These are phyloP conservation scores for Fusarium fracticaudum DNA, from an alignment of 2,329 filamentous ascomycete species.

Conservation along the genomic window DNA sequence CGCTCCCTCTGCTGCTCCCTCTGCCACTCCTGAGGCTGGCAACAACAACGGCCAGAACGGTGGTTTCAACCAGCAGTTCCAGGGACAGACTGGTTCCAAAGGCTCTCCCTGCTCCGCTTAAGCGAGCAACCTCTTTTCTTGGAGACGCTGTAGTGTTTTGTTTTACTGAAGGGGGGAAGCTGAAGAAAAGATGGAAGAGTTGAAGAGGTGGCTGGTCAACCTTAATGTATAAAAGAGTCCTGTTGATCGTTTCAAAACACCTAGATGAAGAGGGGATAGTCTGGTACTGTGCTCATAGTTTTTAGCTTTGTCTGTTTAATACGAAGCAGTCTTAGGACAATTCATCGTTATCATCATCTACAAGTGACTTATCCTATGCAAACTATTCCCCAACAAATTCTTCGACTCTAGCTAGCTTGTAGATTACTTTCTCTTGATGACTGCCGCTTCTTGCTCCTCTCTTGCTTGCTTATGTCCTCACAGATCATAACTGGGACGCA, in stretches of 20 bases:
- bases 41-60: background rate
- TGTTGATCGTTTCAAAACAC: slow-evolving; percentile 17
- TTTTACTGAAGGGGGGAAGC: slow-evolving; percentile 9
- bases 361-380: background rate
- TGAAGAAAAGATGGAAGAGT: background rate
- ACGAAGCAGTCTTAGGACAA: slow-evolving; percentile 20
- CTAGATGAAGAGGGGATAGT: slow-evolving; percentile 24
- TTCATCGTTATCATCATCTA: rapidly evolving
- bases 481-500: no score
- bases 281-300: slow-evolving; percentile 27
- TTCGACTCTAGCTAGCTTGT: no score
- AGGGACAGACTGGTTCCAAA: background rate
- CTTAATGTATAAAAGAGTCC: slow-evolving; percentile 22
- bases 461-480: no score
- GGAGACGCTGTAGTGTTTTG: background rate
- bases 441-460: background rate
- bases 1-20: background rate
- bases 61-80: background rate
- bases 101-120: slow-evolving; percentile 16
- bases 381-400: no score
- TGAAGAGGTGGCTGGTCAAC: slow-evolving; percentile 9
- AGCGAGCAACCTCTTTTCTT: background rate
- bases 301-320: slow-evolving; percentile 26
- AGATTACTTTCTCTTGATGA: background rate
- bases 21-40: background rate